A percentile compares a stretch with the other conserved stretches of the same genome.
Conservation (phyloP, 2,329 filamentous ascomycete genomes). For the Diplodia mutila region DNA sequence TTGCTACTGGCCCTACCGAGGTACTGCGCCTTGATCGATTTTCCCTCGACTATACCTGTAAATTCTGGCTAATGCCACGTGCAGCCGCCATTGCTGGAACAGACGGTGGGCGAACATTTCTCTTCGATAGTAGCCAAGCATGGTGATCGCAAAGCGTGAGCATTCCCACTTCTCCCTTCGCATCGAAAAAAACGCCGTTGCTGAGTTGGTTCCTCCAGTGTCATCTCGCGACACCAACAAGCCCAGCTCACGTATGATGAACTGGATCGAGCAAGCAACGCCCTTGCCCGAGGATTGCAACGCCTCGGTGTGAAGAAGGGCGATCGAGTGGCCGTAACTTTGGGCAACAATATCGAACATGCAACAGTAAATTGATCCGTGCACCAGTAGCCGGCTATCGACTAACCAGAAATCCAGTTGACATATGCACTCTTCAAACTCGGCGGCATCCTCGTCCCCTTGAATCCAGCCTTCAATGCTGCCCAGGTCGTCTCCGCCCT, state of each 20-base stretch:
- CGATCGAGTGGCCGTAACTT: conserved; percentile 80
- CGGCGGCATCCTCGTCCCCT: conserved; percentile 88
- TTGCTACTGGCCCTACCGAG: conserved; percentile 39
- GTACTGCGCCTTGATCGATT: conserved; percentile 31
- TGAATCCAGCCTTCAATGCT: conserved; percentile 88
- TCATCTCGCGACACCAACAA: conserved; percentile 66
- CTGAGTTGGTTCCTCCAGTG: conserved; percentile 42
- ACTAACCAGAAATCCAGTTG: conserved; percentile 38
- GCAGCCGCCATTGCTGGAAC: conserved; percentile 67
- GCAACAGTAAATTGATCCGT: conserved; percentile 61
- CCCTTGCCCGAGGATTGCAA: conserved; percentile 70
- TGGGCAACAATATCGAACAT: conserved; percentile 85
- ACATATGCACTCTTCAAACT: conserved; percentile 93
- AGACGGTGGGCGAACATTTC: conserved; percentile 76
- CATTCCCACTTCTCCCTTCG: not conserved
- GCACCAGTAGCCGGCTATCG: conserved; percentile 23
- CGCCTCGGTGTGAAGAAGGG: conserved; percentile 77
- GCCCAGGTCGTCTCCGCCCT: conserved; percentile 78
- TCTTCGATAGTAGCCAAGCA: conserved; percentile 63
- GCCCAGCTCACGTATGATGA: conserved; percentile 70
- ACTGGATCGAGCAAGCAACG: conserved; percentile 77
- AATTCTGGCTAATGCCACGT: not conserved
- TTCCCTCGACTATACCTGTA: not conserved
- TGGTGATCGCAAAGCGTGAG: conserved; percentile 67
- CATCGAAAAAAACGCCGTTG: not conserved